Evolutionary conservation across 495 filamentous ascomycete species (phyloP), one percentile per base, ranked within the genome.

Genomic region (Pseudomonodictys pantanalensis): DNA sequence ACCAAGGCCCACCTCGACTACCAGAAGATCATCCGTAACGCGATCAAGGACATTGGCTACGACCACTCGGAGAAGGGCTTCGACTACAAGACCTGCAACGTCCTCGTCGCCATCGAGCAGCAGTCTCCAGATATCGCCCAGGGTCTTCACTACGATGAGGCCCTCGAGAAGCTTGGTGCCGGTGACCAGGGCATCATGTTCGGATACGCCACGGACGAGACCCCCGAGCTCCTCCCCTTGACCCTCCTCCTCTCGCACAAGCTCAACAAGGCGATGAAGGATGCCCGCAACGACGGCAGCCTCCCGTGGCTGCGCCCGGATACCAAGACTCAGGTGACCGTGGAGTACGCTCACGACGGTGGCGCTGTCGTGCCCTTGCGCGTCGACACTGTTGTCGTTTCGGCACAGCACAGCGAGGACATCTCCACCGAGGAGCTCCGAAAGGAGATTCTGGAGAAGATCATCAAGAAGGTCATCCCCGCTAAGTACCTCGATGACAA

Each of bases 151-250:
- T 92, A 93, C 71, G 93, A 98, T 50, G 81, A 96, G 78, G 91
- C 89, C 65, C 86, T 98, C 58, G 93, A 98, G 85, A 87, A 96
- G 78, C 85, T 98, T 62, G 93, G 93, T 78, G 93, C 93, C 56
- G 93, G 93, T 88, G 93, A 98, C 79, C 93, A 98, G 81, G 93
- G 93, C 81, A 96, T 98, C 82, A 98, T 98, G 93, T 98, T 98
- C 77, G 93, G 93, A 66, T 98, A 98, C 86, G 93, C 93, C 71
- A 96, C 93, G 73, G 92, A 98, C 69, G 93, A 98, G 83, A 97
- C 93, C 70, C 93, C 93, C 60, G 92, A 98, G 79, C 84, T 93
- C 62, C 87, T 97, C 71, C 93, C 93, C 61, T 79, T 98, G 70
- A 97, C 93, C 64, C 79, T 97, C 67, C 83, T 91, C 54, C 83